Percentiles rank a stretch among this genome's conserved stretches.
phyloP scores from a whole-genome alignment of 1,139 yeast genomes.

The Protomyces inouyei region DNA sequence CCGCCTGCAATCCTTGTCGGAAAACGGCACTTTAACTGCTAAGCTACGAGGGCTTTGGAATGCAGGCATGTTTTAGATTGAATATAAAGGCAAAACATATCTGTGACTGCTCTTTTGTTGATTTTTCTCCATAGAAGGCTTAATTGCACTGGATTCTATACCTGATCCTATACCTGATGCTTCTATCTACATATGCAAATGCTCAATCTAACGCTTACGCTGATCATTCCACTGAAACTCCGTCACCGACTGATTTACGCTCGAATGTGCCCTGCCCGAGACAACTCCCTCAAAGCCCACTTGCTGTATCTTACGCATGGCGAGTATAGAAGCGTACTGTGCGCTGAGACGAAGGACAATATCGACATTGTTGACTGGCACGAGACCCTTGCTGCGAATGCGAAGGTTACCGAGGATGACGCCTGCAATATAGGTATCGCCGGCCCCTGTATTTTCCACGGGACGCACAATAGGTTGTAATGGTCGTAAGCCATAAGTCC shows the following conservation, averaged over 20 bases:
- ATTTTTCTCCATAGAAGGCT: too few species aligned
- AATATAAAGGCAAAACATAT: not conserved
- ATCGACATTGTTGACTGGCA: not conserved
- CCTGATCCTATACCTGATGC: too few species aligned
- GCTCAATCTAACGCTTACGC: not conserved
- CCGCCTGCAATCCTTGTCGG: constrained; percentile 2
- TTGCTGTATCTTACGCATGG: not conserved
- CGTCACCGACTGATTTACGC: not conserved
- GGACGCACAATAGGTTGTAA: not conserved
- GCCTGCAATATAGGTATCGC: not conserved
- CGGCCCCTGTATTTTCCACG: not conserved
- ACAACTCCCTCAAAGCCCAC: not conserved
- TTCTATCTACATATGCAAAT: not conserved
- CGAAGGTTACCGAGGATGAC: not conserved
- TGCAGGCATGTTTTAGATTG: not conserved
- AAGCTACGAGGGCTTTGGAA: not conserved
- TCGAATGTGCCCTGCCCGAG: not conserved
- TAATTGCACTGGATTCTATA: too few species aligned
- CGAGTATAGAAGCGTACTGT: not conserved
- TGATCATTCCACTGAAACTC: not conserved
- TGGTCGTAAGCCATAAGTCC: not conserved
- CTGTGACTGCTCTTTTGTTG: too few species aligned
- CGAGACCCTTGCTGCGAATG: not conserved
- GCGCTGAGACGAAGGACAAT: not conserved
- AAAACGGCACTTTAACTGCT: constrained; percentile 1